Base-by-base conservation (phyloP, 177 flowering plant species). In the Tripterygium wilfordii region DNA sequence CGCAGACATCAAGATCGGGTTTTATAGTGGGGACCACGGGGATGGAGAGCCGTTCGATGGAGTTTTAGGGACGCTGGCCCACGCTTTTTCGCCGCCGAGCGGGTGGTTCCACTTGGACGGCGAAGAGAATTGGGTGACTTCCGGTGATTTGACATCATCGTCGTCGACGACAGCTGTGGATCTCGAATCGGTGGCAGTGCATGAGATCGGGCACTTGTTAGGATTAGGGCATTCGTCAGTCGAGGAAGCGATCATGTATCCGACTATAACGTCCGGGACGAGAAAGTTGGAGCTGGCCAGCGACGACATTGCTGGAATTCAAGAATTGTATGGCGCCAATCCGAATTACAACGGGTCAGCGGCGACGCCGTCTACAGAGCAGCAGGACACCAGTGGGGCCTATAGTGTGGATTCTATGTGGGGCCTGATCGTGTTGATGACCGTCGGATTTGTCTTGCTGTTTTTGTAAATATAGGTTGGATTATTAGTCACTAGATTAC, bases 1-100 rank as follows among this genome's bases (percentile, higher is more conserved):
- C 2, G 79, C 89, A 0, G 85, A 85, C 31, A 45, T 85, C 20
- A 57, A 21, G 61, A 76, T 85, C 17, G 89, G 66, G 20, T 85
- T 85, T 53, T 74, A 26, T 59, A 22, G 9, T 3, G 78, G 81
- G 1, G 75, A 80, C 19, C 89, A 85, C 64, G 87, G 87, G 3
- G 94, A 85, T 54, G 94, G 89, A 0, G 80, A 78, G 61, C 66
- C 85, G 32, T 85, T 85, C 56, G 95, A 85, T 49, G 95, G 95
- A 15, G 61, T 45, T 1, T 14, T 78, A 48, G 89, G 95, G 8
- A 78, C 83, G 1, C 53, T 80, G 36, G 90, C 83, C 14, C 89
- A 80, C 68, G 81, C 92, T 29, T 79, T 79, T 40, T 72, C 87
- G 5, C 95, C 87, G 14, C 60, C 86, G 13, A 63, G 47, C 39